Evolutionary conservation across 495 filamentous ascomycete genomes (phyloP), one percentile per base, ranked within the genome.

Genomic region (Lasiosphaeria ovina): DNA sequence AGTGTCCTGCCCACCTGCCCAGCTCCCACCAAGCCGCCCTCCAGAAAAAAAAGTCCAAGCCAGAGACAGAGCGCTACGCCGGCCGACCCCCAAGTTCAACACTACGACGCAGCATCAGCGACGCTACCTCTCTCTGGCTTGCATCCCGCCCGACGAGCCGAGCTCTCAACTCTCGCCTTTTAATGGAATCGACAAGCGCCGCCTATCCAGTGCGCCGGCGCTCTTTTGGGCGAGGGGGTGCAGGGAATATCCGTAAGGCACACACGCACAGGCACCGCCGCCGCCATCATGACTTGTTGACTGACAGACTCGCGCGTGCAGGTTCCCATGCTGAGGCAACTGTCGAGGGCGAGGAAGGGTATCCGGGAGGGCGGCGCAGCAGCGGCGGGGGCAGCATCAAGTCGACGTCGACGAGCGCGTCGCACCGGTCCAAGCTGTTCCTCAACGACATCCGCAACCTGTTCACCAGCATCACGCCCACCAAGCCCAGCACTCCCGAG

Each of bases 181-280:
- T 42, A 8, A 42, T 42, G 38, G 38, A 8, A 9, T 42, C 14
- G 7, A 42, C 38, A 42, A 42, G 38, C 38, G 14, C 38, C 7
- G 24, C 12, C 16, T 55, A 10, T 6, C 7, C 3, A 17, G 54
- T 54, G 14, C 54, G 63, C 24, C 59, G 63, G 9, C 60, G 55
- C 16, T 67, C 65, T 2, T 65, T 67, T 48, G 65, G 65, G 5
- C 50, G 59, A 14, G 65, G 65, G n/a, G 65, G 65, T 3, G 65
- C 65, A 4, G 65, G 65, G 16, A 67, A 67, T 57, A 67, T 65
- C 35, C 59, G 65, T 67, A 62, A 32, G 65, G 2, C 24, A 24
- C 24, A 24, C 24, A 24, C 24, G 0, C 24, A 2, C 24, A 24
- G 24, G 24, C 24, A 24, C 24, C 24, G 24, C 24, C 24, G 14